Percentiles rank a stretch among this genome's conserved stretches.
Evolutionary conservation across 768 basidiomycete genomes (phyloP).

Genomic region (Termitomyces sp.): DNA sequence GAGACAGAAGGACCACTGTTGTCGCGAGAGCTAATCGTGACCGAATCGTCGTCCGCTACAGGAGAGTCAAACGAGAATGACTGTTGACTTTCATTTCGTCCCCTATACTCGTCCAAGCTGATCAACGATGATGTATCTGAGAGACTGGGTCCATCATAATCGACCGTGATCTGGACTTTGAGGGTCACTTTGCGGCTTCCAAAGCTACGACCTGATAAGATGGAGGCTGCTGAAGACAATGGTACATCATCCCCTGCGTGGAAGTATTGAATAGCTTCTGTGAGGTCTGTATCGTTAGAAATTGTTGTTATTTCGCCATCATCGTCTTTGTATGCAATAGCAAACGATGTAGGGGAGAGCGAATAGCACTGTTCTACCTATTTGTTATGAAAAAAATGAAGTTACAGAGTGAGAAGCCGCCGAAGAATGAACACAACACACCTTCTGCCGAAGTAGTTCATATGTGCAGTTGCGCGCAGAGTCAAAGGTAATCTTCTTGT

Average conservation of each 20-base stretch:
- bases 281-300: constrained; percentile 64
- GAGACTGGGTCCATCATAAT: constrained; percentile 88
- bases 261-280: constrained; percentile 87
- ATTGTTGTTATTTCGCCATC: constrained; percentile 75
- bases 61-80: constrained; percentile 45
- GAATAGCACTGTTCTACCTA: constrained; percentile 86
- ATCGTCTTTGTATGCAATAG: constrained; percentile 82
- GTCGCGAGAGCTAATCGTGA: constrained; percentile 73
- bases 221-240: constrained; percentile 66
- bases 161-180: constrained; percentile 70
- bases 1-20: constrained; percentile 26
- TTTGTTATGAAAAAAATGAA: not conserved
- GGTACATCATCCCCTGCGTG: constrained; percentile 74
- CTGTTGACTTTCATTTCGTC: constrained; percentile 51
- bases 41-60: constrained; percentile 59
- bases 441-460: constrained; percentile 67
- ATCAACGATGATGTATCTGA: constrained; percentile 83
- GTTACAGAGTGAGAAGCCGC: not conserved
- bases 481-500: constrained; percentile 73
- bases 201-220: constrained; percentile 65
- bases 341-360: constrained; percentile 62
- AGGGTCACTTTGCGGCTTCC: constrained; percentile 69
- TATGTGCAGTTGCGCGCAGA: constrained; percentile 78
- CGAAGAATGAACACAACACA: constrained; percentile 27
- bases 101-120: constrained; percentile 69